Evolutionary conservation across 2,329 filamentous ascomycete species (phyloP), one percentile per base, ranked within the genome.

Genomic region (Plectosphaerella cucumerina): DNA sequence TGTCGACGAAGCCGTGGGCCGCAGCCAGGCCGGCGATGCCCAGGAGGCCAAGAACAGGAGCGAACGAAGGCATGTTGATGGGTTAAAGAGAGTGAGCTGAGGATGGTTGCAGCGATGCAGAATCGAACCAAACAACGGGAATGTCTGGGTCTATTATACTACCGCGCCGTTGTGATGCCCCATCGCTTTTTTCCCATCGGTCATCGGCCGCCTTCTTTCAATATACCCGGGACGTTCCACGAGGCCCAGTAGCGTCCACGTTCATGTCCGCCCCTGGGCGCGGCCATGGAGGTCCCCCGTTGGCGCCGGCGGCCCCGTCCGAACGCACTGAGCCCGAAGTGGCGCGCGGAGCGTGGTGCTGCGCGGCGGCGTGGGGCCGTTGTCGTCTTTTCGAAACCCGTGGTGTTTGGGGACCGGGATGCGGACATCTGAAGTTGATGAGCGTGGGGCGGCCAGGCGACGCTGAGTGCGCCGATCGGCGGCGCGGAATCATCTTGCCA

Each of bases 1-100:
- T 70, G 51, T 72, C 68, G 48, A 80, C 70, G 53, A 73, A 74
- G 34, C 77, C 77, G 54, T 81, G 77, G 44, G 69, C 75, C 23
- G 73, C 68, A 48, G 71, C 73, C 50, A 71, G 58, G 55, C 70
- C 67, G 48, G 70, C 70, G 17, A 61, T 51, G 48, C 62, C 58
- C 6, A 33, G n/a, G 14, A 44, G 35, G 9, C 39, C 47, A 14
- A 49, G 10, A 11, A 22, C 37, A 11, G 20, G 10, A n/a, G 39
- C 15, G 22, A 49, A 21, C 33, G 35, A 22, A 22, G 35, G 15
- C 45, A 47, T 47, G 4, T 39, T 39, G 14, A 5, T 20, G 39
- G 20, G 2, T 42, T 18, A 12, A 12, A 20, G 10, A 20, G 11
- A 3, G 39, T 18, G 17, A 21, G 6, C 39, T 18, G 17, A 18